Evolutionary conservation across 2,329 filamentous ascomycete genomes (phyloP).

Genomic region (Tolypocladium guangdongense): DNA sequence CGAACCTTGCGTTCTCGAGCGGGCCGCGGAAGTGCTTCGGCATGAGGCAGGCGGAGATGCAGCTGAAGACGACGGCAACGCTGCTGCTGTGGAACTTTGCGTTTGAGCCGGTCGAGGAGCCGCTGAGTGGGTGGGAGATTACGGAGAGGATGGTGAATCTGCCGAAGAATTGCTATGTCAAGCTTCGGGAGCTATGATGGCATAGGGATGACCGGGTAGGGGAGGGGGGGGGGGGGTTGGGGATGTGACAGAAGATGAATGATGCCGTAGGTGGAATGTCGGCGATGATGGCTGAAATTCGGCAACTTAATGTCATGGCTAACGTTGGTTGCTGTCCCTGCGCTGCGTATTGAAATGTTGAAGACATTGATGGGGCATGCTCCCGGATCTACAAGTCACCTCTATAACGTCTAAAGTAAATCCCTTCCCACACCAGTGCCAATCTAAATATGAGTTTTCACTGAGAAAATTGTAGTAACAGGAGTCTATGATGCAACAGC

Average conservation of each 20-base stretch:
- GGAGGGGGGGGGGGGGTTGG: neutral
- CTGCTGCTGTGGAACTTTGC: slow-evolving; percentile 28
- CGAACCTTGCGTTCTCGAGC: slow-evolving; percentile 22
- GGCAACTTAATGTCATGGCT: neutral
- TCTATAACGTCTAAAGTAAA: neutral
- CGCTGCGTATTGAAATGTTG: too few relatives aligned
- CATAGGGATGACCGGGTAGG: neutral
- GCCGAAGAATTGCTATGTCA: slow-evolving; percentile 16
- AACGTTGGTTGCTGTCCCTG: neutral
- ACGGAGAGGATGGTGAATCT: slow-evolving; percentile 13
- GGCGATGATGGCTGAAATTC: neutral
- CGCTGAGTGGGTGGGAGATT: slow-evolving; percentile 9
- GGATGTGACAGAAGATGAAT: neutral
- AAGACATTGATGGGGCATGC: neutral
- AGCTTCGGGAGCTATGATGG: slow-evolving; percentile 6
- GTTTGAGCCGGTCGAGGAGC: slow-evolving; percentile 8
- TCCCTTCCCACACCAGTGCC: too few relatives aligned
- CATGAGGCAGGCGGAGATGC: slow-evolving; percentile 22
- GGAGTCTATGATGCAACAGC: neutral
- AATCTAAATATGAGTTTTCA: too few relatives aligned
- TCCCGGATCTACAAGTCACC: neutral
- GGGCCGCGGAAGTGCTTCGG: slow-evolving; percentile 28
- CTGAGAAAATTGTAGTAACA: too few relatives aligned
- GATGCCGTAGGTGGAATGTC: neutral
- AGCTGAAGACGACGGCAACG: slow-evolving; percentile 23